phyloP scores from a whole-genome alignment of 768 basidiomycete genomes.

The Mycena filopes region DNA sequence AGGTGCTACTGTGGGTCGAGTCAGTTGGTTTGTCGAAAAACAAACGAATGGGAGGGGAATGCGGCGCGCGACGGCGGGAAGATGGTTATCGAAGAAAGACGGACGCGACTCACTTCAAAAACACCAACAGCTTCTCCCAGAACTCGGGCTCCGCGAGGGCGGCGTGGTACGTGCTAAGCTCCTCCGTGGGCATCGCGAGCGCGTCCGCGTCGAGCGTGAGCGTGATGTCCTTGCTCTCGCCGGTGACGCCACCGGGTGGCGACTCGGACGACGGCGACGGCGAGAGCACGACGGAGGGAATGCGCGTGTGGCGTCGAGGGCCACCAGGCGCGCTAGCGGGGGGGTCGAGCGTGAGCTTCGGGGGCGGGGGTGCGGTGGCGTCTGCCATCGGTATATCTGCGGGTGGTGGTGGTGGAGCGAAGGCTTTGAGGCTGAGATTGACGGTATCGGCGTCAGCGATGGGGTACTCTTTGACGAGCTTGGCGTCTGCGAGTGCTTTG shows the following conservation, averaged over 20 bases:
- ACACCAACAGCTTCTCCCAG: conserved; percentile 76
- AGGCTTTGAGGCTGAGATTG: conserved; percentile 88
- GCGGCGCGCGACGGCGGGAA: no score
- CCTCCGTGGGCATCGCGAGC: conserved; percentile 51
- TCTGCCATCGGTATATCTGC: conserved; percentile 28
- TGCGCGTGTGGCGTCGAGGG: conserved; percentile 65
- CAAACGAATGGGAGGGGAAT: no score
- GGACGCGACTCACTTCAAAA: conserved; percentile 65
- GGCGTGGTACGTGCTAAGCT: conserved; percentile 67
- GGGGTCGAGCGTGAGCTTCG: conserved; percentile 36
- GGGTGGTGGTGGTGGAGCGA: conserved; percentile 47
- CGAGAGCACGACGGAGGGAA: conserved; percentile 83
- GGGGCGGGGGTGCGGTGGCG: conserved; percentile 31
- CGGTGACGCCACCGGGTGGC: conserved; percentile 25
- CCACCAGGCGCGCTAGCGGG: conserved; percentile 24
- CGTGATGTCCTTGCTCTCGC: conserved; percentile 61
- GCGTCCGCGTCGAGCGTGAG: conserved; percentile 72
- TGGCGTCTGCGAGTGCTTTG: conserved; percentile 89
- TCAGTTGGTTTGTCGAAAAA: no score
- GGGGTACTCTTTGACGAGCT: conserved; percentile 91
- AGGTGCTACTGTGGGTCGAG: no score
- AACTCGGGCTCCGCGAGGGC: conserved; percentile 83
- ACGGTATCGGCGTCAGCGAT: conserved; percentile 84
- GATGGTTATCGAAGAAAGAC: background rate
- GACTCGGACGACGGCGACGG: conserved; percentile 71